Percentiles rank a stretch among this genome's conserved stretches.
Conservation (phyloP, 192 early-diverging fungal genomes). For the Coemansia sp. region DNA sequence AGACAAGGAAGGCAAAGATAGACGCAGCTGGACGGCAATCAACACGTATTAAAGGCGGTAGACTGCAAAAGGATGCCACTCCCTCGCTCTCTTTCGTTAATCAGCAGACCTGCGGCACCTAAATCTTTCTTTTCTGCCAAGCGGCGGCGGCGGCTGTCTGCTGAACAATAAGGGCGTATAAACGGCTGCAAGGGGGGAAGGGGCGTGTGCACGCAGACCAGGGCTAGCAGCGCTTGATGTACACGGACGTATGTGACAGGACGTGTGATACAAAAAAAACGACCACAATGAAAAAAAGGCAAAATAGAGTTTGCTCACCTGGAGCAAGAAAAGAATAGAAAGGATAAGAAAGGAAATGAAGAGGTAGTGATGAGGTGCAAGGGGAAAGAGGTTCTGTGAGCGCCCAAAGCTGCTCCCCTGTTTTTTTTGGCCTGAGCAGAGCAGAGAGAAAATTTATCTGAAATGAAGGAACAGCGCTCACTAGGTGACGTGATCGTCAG, state of each 20-base stretch:
- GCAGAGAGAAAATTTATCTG: background rate
- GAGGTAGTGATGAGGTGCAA: background rate
- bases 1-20: slow-evolving; percentile 6
- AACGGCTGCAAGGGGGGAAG: background rate
- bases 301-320: background rate
- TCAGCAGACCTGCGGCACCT: background rate
- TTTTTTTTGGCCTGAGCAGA: background rate
- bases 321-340: background rate
- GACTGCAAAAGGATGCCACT: background rate
- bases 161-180: slow-evolving; percentile 1
- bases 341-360: background rate
- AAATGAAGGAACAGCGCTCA: background rate
- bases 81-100: background rate
- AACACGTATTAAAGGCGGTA: background rate
- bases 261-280: background rate
- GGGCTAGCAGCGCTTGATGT: background rate
- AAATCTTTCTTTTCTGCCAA: background rate
- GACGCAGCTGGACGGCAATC: background rate
- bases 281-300: background rate
- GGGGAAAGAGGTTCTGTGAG: background rate
- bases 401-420: background rate
- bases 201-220: background rate
- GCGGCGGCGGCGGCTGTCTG: slow-evolving; percentile 1
- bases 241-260: background rate
- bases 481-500: slow-evolving; percentile 1